phyloP scores from a whole-genome alignment of 306 rosid genomes.

The Mucuna pruriens region DNA sequence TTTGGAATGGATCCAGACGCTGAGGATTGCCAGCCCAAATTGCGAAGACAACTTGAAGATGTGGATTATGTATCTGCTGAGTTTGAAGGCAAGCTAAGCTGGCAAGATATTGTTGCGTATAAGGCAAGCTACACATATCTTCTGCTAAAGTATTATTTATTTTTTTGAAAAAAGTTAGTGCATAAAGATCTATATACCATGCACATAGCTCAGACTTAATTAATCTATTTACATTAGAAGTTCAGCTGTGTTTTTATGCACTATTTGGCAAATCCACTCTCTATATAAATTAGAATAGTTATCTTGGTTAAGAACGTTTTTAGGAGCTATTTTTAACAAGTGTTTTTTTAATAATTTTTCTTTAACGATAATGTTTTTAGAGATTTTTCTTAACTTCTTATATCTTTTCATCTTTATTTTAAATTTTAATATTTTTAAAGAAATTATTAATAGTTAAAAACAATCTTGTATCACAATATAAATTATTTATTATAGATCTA shows the following conservation, averaged over 20 bases:
- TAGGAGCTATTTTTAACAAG: no score
- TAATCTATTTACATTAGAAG: not conserved
- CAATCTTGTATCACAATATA: no score
- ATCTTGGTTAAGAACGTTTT: no score
- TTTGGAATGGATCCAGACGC: conserved; percentile 96
- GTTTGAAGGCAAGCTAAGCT: conserved; percentile 83
- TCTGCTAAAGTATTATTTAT: conserved; percentile 29
- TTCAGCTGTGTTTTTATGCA: conserved; percentile 11
- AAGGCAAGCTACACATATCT: conserved; percentile 60
- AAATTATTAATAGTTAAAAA: no score
- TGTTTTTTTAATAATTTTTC: no score
- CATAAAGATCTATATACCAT: not conserved
- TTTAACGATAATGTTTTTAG: no score
- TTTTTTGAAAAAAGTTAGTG: not conserved
- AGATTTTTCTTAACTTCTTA: no score
- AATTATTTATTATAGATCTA: no score
- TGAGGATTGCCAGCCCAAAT: conserved; percentile 81
- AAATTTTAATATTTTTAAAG: no score
- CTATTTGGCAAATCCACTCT: not conserved
- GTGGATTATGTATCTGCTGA: conserved; percentile 91
- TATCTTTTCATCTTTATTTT: no score
- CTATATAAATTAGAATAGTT: no score
- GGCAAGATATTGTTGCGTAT: conserved; percentile 91
- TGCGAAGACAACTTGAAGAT: conserved; percentile 94
- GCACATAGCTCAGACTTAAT: conserved; percentile 11